Conservation (phyloP, 2,329 filamentous ascomycete genomes). For the Pseudogymnoascus sp. region DNA sequence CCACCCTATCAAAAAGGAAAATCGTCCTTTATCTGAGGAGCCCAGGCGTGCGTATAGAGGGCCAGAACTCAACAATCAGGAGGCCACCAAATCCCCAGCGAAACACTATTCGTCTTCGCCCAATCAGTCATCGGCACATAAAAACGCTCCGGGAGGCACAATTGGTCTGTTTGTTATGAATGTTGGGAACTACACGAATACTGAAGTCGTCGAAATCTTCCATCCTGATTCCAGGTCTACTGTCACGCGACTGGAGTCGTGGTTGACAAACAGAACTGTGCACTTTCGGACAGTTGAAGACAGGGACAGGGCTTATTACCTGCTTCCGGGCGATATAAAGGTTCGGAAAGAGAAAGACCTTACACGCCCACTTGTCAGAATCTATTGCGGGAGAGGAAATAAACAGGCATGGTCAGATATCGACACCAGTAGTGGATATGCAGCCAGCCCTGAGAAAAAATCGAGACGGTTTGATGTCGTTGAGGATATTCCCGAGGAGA, state of each 20-base stretch:
- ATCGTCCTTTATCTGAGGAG: neutral
- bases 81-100: neutral
- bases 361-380: neutral
- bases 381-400: neutral
- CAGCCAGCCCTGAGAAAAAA: neutral
- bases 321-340: neutral
- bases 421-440: neutral
- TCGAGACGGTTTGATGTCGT: neutral
- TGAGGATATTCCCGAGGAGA: neutral
- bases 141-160: neutral
- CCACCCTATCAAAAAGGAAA: neutral
- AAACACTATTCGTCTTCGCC: neutral
- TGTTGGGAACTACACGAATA: neutral
- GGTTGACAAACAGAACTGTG: conserved; percentile 2
- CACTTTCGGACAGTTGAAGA: neutral
- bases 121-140: neutral
- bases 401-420: neutral
- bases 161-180: neutral
- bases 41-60: neutral
- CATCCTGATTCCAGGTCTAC: neutral
- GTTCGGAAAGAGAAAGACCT: neutral
- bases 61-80: neutral
- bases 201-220: neutral
- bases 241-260: neutral
- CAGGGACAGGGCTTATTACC: neutral